Base-by-base conservation (phyloP, 352 stramenopile genomes). In the Pythium brassicae region DNA sequence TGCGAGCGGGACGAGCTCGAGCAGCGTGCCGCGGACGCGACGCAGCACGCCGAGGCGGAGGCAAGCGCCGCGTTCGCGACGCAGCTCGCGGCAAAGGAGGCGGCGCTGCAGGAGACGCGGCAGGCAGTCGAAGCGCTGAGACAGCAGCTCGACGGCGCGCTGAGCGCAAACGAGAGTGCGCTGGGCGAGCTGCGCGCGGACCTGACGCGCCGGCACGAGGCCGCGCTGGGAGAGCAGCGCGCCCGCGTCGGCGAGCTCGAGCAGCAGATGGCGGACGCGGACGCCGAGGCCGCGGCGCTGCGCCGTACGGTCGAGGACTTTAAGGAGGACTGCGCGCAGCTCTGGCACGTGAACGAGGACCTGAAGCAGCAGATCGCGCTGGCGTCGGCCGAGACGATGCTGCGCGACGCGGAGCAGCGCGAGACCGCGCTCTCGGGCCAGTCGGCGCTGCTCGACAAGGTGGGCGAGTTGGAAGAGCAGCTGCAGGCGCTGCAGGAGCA, bases 331-430 rank as follows among this genome's bases (percentile, higher is more conserved):
- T 92, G 82, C 22, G 75, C 84, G 39, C 72, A 88, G 60, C 57
- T 92, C 35, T 92, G 82, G 82, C 81, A 88, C 39, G 59, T 74
- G 35, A 92, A 90, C 44, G 82, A 92, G 55, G 82, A 89, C 15
- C 55, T 92, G 14, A 90, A 90, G 64, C 78, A 89, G 59, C 82
- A 92, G 32, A 63, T 90, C 17, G 76, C 71, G 11, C 62, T 80
- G 19, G 65, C 73, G 20, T 78, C 82, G 6, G 72, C 76, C 37
- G 70, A 83, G 50, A 78, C 72, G 10, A 81, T 83, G 66, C 53
- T 81, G 0, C 83, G 84, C 23, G 68, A 87, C 25, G 75, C 76
- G 3, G 75, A 87, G 46, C 56, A 78, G 47, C 74, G 73, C 9
- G 68, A 83, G 48, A 79, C 83, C 35, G 76, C 79, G 27, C 63